Percentiles rank a stretch among this genome's conserved stretches.
phyloP scores from a whole-genome alignment of 768 basidiomycete genomes.

The Udeniomyces megalosporus region DNA sequence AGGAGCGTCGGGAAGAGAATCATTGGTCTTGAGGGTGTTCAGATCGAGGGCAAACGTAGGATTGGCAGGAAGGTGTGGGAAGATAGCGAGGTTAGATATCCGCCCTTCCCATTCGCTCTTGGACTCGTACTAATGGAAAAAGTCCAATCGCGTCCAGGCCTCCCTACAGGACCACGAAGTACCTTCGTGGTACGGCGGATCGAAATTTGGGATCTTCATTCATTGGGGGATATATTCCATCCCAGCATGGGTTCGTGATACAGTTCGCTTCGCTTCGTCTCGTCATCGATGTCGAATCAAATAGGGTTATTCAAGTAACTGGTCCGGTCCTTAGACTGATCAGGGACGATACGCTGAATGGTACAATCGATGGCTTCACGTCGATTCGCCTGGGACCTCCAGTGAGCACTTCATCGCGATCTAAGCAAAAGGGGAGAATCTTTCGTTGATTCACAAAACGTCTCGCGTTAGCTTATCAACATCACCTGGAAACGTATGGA shows the following conservation, averaged over 20 bases:
- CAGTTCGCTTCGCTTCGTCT: background rate
- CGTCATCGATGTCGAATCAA: background rate
- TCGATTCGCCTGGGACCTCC: background rate
- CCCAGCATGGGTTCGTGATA: slow-evolving; percentile 16
- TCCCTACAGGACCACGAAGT: slow-evolving; percentile 35
- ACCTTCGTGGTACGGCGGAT: slow-evolving; percentile 42
- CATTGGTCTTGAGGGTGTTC: slow-evolving; percentile 24
- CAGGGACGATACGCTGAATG: slow-evolving; percentile 38
- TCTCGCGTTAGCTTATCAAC: slow-evolving; percentile 34
- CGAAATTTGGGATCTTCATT: slow-evolving; percentile 32
- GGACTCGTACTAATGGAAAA: background rate
- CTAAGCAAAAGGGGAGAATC: no score
- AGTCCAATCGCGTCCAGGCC: background rate
- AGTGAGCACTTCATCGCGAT: background rate
- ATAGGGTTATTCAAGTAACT: background rate
- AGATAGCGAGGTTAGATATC: slow-evolving; percentile 25
- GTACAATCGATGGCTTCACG: slow-evolving; percentile 34
- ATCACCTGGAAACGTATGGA: slow-evolving; percentile 41
- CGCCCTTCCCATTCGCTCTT: background rate
- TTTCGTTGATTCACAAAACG: background rate
- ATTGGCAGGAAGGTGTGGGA: slow-evolving; percentile 29
- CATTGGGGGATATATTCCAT: slow-evolving; percentile 32
- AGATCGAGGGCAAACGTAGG: slow-evolving; percentile 20
- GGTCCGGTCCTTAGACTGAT: background rate
- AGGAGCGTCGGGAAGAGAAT: slow-evolving; percentile 25